Percentiles rank a stretch among this genome's conserved stretches.
These are phyloP conservation scores for Fraxinus xanthoxyloides DNA, from an alignment of 305 asterid species.

Conservation along the genomic window DNA sequence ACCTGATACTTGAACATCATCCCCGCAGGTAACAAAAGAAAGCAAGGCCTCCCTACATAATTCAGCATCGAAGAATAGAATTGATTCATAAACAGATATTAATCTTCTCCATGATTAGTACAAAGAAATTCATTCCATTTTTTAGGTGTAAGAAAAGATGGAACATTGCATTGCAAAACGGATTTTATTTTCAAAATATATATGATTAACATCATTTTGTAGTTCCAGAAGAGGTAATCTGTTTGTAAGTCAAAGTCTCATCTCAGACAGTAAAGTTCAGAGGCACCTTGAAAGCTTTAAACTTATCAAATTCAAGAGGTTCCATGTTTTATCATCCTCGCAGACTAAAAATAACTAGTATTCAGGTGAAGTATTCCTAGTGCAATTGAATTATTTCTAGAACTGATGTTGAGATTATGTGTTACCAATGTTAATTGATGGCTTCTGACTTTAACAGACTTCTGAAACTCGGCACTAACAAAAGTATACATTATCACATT, in stretches of 20 bases:
- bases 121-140: conserved; percentile 18
- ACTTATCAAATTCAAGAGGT: background rate
- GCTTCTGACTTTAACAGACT: background rate
- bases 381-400: background rate
- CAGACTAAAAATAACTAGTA: background rate
- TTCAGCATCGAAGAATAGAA: conserved; percentile 19
- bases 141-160: conserved; percentile 12
- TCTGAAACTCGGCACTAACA: background rate
- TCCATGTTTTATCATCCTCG: background rate
- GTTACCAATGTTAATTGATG: background rate
- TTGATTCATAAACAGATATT: background rate
- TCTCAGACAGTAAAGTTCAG: background rate
- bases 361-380: background rate
- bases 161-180: background rate
- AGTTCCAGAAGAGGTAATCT: background rate
- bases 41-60: conserved; percentile 82
- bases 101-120: conserved; percentile 9
- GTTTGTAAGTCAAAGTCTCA: background rate
- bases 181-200: background rate
- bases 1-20: conserved; percentile 84
- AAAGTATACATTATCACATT: background rate
- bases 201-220: background rate
- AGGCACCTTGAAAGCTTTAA: background rate
- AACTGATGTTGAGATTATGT: background rate
- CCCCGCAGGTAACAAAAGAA: conserved; percentile 72